Evolutionary conservation across 2,329 filamentous ascomycete species (phyloP), one percentile per base, ranked within the genome.

Genomic region (Calonectria pseudoreteaudii): DNA sequence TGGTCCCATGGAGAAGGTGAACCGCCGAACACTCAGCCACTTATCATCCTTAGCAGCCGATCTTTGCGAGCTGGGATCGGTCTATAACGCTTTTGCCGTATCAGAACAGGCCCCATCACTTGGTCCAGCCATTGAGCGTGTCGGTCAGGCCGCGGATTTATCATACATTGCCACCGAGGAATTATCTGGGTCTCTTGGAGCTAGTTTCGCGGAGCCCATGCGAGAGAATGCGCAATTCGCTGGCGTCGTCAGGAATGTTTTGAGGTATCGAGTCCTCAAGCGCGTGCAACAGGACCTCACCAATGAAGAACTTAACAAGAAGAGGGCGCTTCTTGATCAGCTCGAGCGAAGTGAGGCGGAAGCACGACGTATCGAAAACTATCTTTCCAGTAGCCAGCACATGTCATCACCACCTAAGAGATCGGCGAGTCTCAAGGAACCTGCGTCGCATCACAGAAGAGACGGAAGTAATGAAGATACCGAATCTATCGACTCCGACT

Each of bases 251-350:
- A 92, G 96, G 52, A 94, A 89, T 77, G 96, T 99, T 41, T 87
- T 99, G 69, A 92, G 94, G 77, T 99, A 98, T 83, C 90, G 97
- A 20, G 93, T 98, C 3, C 87, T 98, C 75, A 99, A 99, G 87
- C 91, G 97, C 60, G 95, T 99, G 68, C 97, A 99, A 82, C 95
- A 98, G 84, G 97, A 99, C 82, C 96, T 98, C 93, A 98, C 97
- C 1, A 93, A 93, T 56, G 97, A 99, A 73, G 96, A 99, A 80
- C 88, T 99, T 14, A 91, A 93, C 70, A 98, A 96, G 88, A 98
- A 98, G 87, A 92, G 91, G 80, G 87, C 90, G 3, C 89, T 97
- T 16, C 89, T 99, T 18, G 95, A 98, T 56, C 94, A 96, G 62
- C 87, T 99, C n/a, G 97, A 99, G 86, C 92, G 93, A 72, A 98